Conservation (phyloP, 306 rosid genomes). For the Adenanthera pavonina region DNA sequence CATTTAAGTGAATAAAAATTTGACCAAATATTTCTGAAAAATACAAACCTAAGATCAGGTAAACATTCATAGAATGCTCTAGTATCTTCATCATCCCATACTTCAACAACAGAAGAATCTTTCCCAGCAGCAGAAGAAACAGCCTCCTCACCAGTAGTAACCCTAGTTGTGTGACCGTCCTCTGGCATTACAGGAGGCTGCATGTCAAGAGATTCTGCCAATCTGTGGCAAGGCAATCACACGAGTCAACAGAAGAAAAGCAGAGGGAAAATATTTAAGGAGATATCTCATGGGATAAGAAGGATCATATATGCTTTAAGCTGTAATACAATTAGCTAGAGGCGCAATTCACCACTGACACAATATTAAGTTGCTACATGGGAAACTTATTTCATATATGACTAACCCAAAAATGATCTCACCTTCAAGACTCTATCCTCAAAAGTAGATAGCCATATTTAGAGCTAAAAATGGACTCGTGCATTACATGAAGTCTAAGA, state of each 20-base stretch:
- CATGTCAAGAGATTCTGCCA: conserved; percentile 99
- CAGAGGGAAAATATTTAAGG: neutral
- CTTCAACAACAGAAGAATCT: conserved; percentile 82
- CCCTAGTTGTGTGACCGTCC: conserved; percentile 97
- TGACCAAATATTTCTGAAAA: conserved; percentile 27
- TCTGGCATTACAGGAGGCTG: conserved; percentile 99
- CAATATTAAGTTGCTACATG: conserved; percentile 30
- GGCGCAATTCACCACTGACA: conserved; percentile 28
- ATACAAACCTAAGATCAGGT: conserved; percentile 95
- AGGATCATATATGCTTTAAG: neutral
- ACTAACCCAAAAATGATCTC: conserved; percentile 26
- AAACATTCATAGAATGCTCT: conserved; percentile 92
- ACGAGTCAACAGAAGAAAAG: conserved; percentile 25
- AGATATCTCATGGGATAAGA: conserved; percentile 26
- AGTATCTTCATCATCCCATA: conserved; percentile 99
- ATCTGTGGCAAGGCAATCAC: conserved; percentile 56
- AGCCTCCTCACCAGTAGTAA: conserved; percentile 89
- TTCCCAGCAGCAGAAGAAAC: conserved; percentile 81
- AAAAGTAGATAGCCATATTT: conserved; percentile 15
- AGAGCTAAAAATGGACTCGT: neutral
- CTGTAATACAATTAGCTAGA: conserved; percentile 8
- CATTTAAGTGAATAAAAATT: neutral
- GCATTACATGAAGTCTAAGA: no score
- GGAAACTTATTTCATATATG: conserved; percentile 30
- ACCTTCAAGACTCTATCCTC: conserved; percentile 30